Conservation (phyloP, 2,329 filamentous ascomycete species). For the Colletotrichum liaoningense region DNA sequence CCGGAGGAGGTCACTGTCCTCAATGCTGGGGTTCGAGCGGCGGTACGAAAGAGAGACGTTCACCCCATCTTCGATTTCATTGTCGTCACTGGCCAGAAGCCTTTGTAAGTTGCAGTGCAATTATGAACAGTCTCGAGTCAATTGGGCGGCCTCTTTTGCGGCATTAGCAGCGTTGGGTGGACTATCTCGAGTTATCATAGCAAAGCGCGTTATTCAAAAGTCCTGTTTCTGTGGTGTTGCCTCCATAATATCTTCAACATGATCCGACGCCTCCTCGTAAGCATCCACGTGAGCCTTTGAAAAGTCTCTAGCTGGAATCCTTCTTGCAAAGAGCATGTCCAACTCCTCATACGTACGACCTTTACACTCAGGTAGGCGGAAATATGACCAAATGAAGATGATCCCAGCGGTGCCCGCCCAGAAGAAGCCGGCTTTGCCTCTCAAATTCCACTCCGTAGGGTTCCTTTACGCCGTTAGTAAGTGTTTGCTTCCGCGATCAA, state of each 20-base stretch:
- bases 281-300: slow-evolving; percentile 46
- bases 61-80: slow-evolving; percentile 47
- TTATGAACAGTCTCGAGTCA: neutral
- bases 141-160: neutral
- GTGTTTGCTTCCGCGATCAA: neutral
- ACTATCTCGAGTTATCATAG: neutral
- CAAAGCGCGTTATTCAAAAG: neutral
- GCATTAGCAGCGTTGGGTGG: neutral
- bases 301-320: slow-evolving; percentile 53
- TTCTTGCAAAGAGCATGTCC: slow-evolving; percentile 62
- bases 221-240: slow-evolving; percentile 1
- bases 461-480: slow-evolving; percentile 35
- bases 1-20: slow-evolving; percentile 40
- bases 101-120: neutral
- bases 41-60: slow-evolving; percentile 41
- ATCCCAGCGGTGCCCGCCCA: slow-evolving; percentile 55
- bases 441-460: slow-evolving; percentile 50
- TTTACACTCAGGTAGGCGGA: slow-evolving; percentile 63
- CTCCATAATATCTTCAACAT: slow-evolving; percentile 11
- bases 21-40: slow-evolving; percentile 41
- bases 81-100: slow-evolving; percentile 45
- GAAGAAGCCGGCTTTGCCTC: slow-evolving; percentile 56
- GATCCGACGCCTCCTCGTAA: slow-evolving; percentile 7
- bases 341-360: slow-evolving; percentile 64
- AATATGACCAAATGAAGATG: slow-evolving; percentile 61